Conservation (phyloP, 2,329 filamentous ascomycete species). For the Pleochaeta shiraiana region DNA sequence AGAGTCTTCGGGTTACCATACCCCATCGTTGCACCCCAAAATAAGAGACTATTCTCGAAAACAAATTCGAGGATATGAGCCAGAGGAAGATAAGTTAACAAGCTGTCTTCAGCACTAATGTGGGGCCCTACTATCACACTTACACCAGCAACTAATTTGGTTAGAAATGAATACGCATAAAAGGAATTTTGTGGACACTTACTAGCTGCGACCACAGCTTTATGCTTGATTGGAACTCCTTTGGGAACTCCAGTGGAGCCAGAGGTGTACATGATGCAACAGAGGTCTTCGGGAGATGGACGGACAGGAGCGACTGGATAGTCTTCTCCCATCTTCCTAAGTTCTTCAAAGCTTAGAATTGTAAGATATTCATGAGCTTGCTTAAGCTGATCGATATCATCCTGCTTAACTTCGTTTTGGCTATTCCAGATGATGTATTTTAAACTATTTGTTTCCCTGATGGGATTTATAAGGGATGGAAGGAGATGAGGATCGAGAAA, state of each 20-base stretch:
- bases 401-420: slow-evolving; percentile 26
- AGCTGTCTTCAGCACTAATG: slow-evolving; percentile 52
- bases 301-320: slow-evolving; percentile 50
- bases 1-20: slow-evolving; percentile 85
- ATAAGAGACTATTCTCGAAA: slow-evolving; percentile 78
- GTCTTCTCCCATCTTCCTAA: slow-evolving; percentile 28
- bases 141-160: slow-evolving; percentile 47
- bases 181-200: slow-evolving; percentile 22
- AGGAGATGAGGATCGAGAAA: slow-evolving; percentile 69
- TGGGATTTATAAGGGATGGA: slow-evolving; percentile 31
- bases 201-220: slow-evolving; percentile 61
- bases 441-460: slow-evolving; percentile 32
- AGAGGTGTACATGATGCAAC: slow-evolving; percentile 73
- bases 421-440: slow-evolving; percentile 42
- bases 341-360: slow-evolving; percentile 31
- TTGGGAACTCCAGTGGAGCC: slow-evolving; percentile 80
- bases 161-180: slow-evolving; percentile 9
- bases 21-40: slow-evolving; percentile 77
- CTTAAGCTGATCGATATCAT: slow-evolving; percentile 30
- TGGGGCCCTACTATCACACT: slow-evolving; percentile 55
- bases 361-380: slow-evolving; percentile 31
- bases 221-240: slow-evolving; percentile 70
- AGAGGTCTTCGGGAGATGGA: slow-evolving; percentile 53
- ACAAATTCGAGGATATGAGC: slow-evolving; percentile 95
- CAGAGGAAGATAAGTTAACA: slow-evolving; percentile 81